phyloP scores from a whole-genome alignment of 345 rosid species.

The Conringia planisiliqua region DNA sequence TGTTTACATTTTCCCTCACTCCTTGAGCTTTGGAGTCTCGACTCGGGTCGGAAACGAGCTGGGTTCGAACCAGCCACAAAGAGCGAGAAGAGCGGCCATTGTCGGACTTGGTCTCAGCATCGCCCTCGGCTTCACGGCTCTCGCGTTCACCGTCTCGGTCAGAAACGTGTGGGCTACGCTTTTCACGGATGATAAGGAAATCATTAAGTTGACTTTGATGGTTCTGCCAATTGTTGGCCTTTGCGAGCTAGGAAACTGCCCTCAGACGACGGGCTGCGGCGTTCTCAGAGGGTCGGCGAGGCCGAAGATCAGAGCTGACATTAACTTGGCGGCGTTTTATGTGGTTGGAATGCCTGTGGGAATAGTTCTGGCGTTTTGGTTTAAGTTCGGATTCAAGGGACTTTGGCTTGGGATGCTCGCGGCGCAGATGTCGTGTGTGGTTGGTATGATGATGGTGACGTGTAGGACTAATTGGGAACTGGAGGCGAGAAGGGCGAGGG shows the following conservation, averaged over 20 bases:
- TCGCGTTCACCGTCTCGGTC: slow-evolving; percentile 14
- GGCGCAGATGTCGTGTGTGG: slow-evolving; percentile 27
- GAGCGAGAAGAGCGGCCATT: slow-evolving; percentile 25
- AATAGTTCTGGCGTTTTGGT: background rate
- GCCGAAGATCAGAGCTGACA: slow-evolving; percentile 23
- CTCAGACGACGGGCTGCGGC: slow-evolving; percentile 30
- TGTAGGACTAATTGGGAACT: slow-evolving; percentile 22
- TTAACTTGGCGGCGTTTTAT: slow-evolving; percentile 24
- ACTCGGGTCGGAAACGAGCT: slow-evolving; percentile 30
- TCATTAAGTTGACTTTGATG: slow-evolving; percentile 12
- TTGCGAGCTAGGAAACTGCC: slow-evolving; percentile 33
- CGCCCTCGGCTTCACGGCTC: slow-evolving; percentile 23
- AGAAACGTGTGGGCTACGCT: slow-evolving; percentile 26
- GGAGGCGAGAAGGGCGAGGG: slow-evolving; percentile 25
- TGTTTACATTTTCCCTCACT: slow-evolving; percentile 27
- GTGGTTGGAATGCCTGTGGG: slow-evolving; percentile 28
- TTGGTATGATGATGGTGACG: slow-evolving; percentile 26
- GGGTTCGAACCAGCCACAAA: slow-evolving; percentile 20
- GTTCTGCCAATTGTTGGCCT: slow-evolving; percentile 28
- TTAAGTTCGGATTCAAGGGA: slow-evolving; percentile 28
- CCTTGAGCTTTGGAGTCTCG: slow-evolving; percentile 29
- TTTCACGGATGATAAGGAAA: slow-evolving; percentile 14
- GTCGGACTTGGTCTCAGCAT: slow-evolving; percentile 33
- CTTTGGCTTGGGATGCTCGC: slow-evolving; percentile 35
- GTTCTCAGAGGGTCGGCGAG: slow-evolving; percentile 27